Conservation (phyloP, 306 rosid species). For the Acacia crassicarpa region DNA sequence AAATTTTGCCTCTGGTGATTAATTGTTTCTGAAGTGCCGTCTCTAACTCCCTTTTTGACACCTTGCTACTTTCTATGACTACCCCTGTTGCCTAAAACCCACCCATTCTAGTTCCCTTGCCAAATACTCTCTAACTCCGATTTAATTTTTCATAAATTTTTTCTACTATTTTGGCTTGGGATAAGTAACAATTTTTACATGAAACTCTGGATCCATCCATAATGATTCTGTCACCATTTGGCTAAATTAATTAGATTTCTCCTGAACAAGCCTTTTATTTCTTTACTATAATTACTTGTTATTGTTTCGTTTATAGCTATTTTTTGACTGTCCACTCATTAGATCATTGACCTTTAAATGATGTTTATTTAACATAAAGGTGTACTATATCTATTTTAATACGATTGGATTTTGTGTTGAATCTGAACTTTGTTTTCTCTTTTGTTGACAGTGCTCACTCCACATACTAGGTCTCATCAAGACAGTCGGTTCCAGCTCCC, state of each 20-base stretch:
- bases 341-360: conserved; percentile 4
- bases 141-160: too few species aligned
- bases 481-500: conserved; percentile 74
- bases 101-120: conserved; percentile 12
- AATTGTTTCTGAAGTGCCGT: conserved; percentile 87
- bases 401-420: conserved; percentile 24
- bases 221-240: background rate
- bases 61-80: conserved; percentile 45
- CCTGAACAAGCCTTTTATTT: background rate
- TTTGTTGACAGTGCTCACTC: conserved; percentile 80
- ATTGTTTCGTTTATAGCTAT: background rate
- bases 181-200: too few species aligned
- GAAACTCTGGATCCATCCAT: conserved; percentile 11
- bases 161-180: background rate
- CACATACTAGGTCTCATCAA: conserved; percentile 68
- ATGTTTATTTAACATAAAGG: conserved; percentile 7
- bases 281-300: background rate
- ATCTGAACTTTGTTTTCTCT: conserved; percentile 36
- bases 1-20: conserved; percentile 99
- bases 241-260: background rate
- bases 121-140: conserved; percentile 49
- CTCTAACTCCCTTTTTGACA: conserved; percentile 67
- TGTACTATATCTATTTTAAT: conserved; percentile 16
- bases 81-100: conserved; percentile 29
- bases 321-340: conserved; percentile 5